Evolutionary conservation across 352 stramenopile species (phyloP).

Genomic region (Globisporangium radiosum): DNA sequence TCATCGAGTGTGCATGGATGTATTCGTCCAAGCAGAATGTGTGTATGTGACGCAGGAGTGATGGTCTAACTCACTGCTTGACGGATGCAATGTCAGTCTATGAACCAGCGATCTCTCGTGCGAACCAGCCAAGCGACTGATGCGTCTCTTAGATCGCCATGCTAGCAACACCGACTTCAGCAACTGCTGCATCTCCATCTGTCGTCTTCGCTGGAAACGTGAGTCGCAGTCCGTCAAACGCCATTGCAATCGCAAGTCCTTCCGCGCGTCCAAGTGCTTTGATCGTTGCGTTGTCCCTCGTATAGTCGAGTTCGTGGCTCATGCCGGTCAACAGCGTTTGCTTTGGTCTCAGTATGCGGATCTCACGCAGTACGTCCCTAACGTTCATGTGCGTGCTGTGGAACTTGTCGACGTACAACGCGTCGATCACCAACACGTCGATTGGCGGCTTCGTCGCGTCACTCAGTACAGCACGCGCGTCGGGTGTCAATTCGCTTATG

Average conservation of each 20-base stretch:
- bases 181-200: not conserved
- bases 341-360: conserved; percentile 55
- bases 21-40: too few species aligned
- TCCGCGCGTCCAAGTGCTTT: conserved; percentile 38
- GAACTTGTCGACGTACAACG: conserved; percentile 63
- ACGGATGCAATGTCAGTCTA: too few species aligned
- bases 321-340: conserved; percentile 80
- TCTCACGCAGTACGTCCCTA: conserved; percentile 54
- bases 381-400: conserved; percentile 87
- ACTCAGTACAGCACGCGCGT: conserved; percentile 50
- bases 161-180: conserved; percentile 16
- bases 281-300: conserved; percentile 37
- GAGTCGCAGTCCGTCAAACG: conserved; percentile 69
- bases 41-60: too few species aligned
- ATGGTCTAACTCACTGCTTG: too few species aligned
- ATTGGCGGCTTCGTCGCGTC: conserved; percentile 45
- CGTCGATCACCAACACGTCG: conserved; percentile 81
- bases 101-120: too few species aligned
- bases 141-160: conserved; percentile 4
- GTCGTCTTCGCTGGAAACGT: conserved; percentile 48
- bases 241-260: conserved; percentile 72
- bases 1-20: too few species aligned
- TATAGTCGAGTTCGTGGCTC: conserved; percentile 83
- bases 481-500: conserved; percentile 67
- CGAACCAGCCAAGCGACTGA: too few species aligned